phyloP scores from a whole-genome alignment of 495 filamentous ascomycete genomes.

The Aspergillus funiculosus region DNA sequence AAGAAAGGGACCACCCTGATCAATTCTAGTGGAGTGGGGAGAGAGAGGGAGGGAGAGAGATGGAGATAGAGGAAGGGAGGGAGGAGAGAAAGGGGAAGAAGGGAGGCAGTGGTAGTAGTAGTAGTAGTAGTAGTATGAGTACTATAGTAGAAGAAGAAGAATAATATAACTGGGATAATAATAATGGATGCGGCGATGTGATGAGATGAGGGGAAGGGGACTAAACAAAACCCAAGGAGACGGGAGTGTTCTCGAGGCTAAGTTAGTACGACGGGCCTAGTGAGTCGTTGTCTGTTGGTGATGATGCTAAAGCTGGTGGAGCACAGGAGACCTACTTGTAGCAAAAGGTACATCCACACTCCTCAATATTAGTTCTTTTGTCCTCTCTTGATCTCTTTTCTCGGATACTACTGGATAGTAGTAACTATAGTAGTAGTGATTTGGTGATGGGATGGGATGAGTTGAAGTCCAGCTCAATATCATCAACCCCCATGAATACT shows the following conservation, averaged over 20 bases:
- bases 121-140: slow-evolving; percentile 14
- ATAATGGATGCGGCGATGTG: slow-evolving; percentile 7
- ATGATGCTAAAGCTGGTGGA: not conserved
- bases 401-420: no score
- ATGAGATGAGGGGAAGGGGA: slow-evolving; percentile 9
- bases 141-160: no score
- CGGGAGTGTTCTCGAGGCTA: slow-evolving; percentile 11
- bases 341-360: no score
- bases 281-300: not conserved
- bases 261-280: slow-evolving; percentile 6
- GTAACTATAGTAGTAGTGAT: no score
- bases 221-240: not conserved
- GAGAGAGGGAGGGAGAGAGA: slow-evolving; percentile 23
- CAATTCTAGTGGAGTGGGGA: slow-evolving; percentile 23
- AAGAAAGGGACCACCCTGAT: not conserved
- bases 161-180: no score
- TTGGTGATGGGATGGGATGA: no score
- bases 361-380: no score
- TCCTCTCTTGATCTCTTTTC: no score
- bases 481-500: no score
- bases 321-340: no score
- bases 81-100: slow-evolving; percentile 16
- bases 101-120: slow-evolving; percentile 16
- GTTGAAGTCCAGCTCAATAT: no score
- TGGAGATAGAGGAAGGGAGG: slow-evolving; percentile 20